Percentiles rank a stretch among this genome's conserved stretches.
Evolutionary conservation across 805 yeast species (phyloP).

Genomic region (Saccharomyces jurei): DNA sequence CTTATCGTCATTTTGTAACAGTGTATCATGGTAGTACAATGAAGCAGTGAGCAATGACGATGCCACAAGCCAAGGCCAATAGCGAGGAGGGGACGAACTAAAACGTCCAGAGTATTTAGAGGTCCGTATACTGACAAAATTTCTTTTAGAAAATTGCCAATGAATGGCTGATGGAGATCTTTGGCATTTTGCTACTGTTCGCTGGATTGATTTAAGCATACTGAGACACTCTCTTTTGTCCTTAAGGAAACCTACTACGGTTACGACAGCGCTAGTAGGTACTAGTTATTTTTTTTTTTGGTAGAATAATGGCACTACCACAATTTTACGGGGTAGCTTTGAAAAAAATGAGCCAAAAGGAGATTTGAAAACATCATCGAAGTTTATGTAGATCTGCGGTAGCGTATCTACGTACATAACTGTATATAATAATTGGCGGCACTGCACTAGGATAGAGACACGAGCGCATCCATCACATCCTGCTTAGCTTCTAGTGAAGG

Average conservation of each 20-base stretch:
- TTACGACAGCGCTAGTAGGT: too few relatives aligned
- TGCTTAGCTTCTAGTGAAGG: constrained; percentile 23
- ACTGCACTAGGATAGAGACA: constrained; percentile 9
- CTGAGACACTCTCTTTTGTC: background rate
- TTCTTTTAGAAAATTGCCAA: background rate
- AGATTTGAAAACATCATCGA: background rate
- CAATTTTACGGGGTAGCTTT: background rate
- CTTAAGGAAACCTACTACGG: background rate
- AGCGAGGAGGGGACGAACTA: background rate
- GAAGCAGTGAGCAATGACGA: background rate
- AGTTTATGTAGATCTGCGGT: background rate
- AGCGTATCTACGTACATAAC: background rate
- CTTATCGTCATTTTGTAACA: constrained; percentile 7
- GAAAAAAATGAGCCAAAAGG: background rate
- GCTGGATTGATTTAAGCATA: background rate
- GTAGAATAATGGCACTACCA: background rate
- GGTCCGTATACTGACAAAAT: background rate
- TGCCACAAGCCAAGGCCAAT: background rate
- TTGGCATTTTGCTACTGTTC: background rate
- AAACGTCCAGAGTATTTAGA: background rate
- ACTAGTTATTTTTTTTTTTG: background rate
- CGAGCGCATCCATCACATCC: constrained; percentile 18
- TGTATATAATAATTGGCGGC: background rate
- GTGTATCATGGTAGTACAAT: background rate
- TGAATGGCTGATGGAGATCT: background rate